Evolutionary conservation across 305 asterid species (phyloP), one percentile per base, ranked within the genome.

Genomic region (Fraxinus angustifolia): DNA sequence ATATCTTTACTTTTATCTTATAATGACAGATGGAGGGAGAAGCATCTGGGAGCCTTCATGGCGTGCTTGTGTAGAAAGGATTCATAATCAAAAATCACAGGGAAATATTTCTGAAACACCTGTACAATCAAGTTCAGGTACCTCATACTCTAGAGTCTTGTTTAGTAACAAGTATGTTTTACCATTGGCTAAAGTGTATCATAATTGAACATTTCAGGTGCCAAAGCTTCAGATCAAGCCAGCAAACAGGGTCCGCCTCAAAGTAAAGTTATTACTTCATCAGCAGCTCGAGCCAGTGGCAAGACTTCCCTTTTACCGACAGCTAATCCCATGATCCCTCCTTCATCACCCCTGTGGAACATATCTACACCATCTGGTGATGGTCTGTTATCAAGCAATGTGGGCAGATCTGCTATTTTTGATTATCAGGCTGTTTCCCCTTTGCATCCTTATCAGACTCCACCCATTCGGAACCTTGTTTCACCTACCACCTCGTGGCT

Each of bases 41-140:
- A 89, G 85, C 78, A 28, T 83, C 80, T 96, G 99, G 99, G 99
- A 95, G 87, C 87, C 91, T 75, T 86, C 96, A 48, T 96, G 99
- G 99, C 97, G 91, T 84, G 89, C 91, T 80, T 95, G 92, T 85
- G 90, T 88, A 72, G 97, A 96, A 80, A 91, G 89, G 89, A 80
- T 86, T 83, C 93, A 84, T 78, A 86, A 88, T 81, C 91, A 88
- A 83, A 91, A 91, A 82, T 82, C 91, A 40, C 89, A 70, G 17
- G 87, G 90, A 74, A 85, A 78, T 82, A 90, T 82, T 84, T 74
- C 83, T 84, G 97, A 89, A 82, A 92, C 91, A 72, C 95, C 97
- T 71, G 62, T 85, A 30, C 92, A 88, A 83, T 76, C 92, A 38
- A 91, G 88, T 77, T 82, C 97, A 88, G 97, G 99, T 96, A 87